Conservation (phyloP, 345 rosid genomes). For the Orychophragmus violaceus region DNA sequence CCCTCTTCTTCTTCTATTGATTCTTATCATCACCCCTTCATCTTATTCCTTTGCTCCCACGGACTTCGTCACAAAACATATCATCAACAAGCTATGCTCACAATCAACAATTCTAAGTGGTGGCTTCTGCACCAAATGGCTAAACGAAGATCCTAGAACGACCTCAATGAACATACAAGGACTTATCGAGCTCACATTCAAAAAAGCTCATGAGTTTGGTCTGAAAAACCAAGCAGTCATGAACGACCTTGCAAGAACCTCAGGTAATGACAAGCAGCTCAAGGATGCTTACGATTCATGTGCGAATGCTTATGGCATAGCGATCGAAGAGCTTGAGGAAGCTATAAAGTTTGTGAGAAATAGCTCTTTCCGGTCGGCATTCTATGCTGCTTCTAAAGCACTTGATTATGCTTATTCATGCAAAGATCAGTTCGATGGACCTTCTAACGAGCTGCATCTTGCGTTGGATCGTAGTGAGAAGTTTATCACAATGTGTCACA, state of each 20-base stretch:
- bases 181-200: background rate
- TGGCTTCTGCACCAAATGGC: constrained; percentile 12
- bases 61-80: constrained; percentile 15
- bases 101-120: background rate
- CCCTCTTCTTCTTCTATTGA: background rate
- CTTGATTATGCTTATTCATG: constrained; percentile 1
- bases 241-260: background rate
- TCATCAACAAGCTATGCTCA: constrained; percentile 11
- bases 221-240: background rate
- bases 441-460: constrained; percentile 8
- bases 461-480: background rate
- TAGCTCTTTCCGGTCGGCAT: background rate
- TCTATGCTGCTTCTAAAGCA: background rate
- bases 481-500: constrained; percentile 9
- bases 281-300: constrained; percentile 7
- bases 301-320: background rate
- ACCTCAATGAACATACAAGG: background rate
- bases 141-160: background rate
- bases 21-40: constrained; percentile 4
- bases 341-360: background rate
- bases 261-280: background rate
- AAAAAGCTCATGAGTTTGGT: constrained; percentile 2
- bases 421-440: constrained; percentile 12
- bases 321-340: constrained; percentile 3
- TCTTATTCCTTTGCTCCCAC: background rate